A percentile compares a stretch with the other conserved stretches of the same genome.
Conservation (phyloP, 106 monocot species). For the Amphibolis antarctica region DNA sequence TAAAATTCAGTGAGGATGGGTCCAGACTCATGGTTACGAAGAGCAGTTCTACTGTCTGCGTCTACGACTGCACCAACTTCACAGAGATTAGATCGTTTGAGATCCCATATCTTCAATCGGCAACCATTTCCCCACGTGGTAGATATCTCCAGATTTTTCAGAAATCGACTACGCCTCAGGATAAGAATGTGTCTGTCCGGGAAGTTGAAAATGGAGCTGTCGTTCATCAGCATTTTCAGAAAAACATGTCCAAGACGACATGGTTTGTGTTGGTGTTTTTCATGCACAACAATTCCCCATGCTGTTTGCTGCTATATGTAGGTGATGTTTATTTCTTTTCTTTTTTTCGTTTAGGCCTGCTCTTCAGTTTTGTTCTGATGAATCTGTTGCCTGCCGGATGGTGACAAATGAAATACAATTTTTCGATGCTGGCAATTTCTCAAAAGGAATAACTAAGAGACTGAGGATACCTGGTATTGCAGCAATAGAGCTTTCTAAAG, state of each 20-base stretch:
- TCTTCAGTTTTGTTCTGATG: slow-evolving; percentile 76
- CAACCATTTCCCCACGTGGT: slow-evolving; percentile 56
- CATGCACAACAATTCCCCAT: background rate
- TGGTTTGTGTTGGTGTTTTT: slow-evolving; percentile 31
- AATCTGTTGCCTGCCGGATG: slow-evolving; percentile 74
- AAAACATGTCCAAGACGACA: slow-evolving; percentile 80
- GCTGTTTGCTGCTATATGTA: background rate
- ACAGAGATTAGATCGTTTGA: slow-evolving; percentile 58
- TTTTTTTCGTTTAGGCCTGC: slow-evolving; percentile 60
- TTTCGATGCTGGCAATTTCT: slow-evolving; percentile 65
- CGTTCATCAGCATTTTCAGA: slow-evolving; percentile 70
- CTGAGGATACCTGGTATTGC: slow-evolving; percentile 62
- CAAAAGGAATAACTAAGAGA: slow-evolving; percentile 50
- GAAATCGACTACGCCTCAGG: slow-evolving; percentile 65
- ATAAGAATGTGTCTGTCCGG: slow-evolving; percentile 82
- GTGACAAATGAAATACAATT: slow-evolving; percentile 92
- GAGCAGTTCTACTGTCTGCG: slow-evolving; percentile 26
- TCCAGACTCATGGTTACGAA: slow-evolving; percentile 58
- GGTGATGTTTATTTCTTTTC: background rate
- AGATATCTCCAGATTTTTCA: slow-evolving; percentile 85
- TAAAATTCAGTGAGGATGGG: slow-evolving; percentile 63
- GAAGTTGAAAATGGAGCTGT: slow-evolving; percentile 32
- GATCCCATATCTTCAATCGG: slow-evolving; percentile 49
- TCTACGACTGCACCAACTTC: slow-evolving; percentile 43
- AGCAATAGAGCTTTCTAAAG: slow-evolving; percentile 59